These are phyloP conservation scores for Mycena olivaceomarginata DNA, from an alignment of 768 basidiomycete genomes.

Conservation along the genomic window DNA sequence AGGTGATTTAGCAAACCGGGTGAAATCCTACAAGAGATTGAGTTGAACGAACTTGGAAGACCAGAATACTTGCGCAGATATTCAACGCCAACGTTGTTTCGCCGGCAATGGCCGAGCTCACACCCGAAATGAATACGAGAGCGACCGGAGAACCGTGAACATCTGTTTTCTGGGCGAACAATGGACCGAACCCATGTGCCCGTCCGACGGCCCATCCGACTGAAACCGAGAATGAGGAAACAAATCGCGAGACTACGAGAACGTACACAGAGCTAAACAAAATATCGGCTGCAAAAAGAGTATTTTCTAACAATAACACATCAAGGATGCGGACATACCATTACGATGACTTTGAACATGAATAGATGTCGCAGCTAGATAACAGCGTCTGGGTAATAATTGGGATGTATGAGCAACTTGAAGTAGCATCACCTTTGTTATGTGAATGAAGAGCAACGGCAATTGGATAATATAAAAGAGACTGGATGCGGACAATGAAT, in stretches of 20 bases:
- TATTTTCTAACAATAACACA: background rate
- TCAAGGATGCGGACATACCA: conserved; percentile 20
- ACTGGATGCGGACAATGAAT: conserved; percentile 11
- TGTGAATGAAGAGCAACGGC: conserved; percentile 45
- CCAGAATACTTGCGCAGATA: conserved; percentile 38
- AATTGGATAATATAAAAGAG: conserved; percentile 47
- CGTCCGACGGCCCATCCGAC: conserved; percentile 47
- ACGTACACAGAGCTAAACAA: conserved; percentile 44
- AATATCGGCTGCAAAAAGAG: conserved; percentile 43
- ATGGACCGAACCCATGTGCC: conserved; percentile 46
- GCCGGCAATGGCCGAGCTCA: conserved; percentile 45
- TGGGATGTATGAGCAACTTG: background rate
- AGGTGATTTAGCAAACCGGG: conserved; percentile 46
- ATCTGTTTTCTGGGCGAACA: conserved; percentile 39
- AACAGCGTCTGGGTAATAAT: background rate
- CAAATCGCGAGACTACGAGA: background rate
- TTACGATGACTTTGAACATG: conserved; percentile 46
- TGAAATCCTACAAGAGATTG: conserved; percentile 40
- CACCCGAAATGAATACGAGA: conserved; percentile 43
- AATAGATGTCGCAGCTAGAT: conserved; percentile 45
- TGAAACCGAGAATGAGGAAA: conserved; percentile 3
- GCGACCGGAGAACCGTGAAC: conserved; percentile 30
- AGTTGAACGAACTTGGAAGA: background rate
- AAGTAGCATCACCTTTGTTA: conserved; percentile 34
- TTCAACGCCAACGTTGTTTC: conserved; percentile 47